Evolutionary conservation across 352 stramenopile species (phyloP), one percentile per base, ranked within the genome.

Genomic region (Pythium sukuiense): DNA sequence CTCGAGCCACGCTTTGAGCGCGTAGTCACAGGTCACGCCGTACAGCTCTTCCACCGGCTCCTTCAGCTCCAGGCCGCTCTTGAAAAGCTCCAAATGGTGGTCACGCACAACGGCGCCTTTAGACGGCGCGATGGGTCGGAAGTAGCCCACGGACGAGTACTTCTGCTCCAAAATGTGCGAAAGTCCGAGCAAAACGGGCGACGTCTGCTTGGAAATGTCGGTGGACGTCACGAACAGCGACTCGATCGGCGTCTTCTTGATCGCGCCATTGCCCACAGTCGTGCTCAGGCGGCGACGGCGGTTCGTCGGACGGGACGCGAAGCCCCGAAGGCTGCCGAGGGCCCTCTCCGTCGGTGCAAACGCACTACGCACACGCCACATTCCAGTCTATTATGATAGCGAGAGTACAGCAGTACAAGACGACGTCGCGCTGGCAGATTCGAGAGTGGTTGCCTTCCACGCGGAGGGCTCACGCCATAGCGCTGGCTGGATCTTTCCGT

Each of bases 81-180:
- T 65, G 79, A 93, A 81, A 14, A 93, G 66, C 48, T 89, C 76
- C n/a, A 92, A 55, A 59, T 93, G 85, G 73, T 89, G 80, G 70
- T 93, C 85, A 3, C 59, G 56, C 18, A 75, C 65, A 11, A 61
- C 61, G 1, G 70, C 76, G 20, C 67, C 53, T 3, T 33, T 11
- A 18, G 71, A 65, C 12, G 85, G 85, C 56, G 83, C 76, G 37
- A 93, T 89, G 14, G 85, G 85, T 16, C 85, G 85, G 65, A 93
- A 93, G 71, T 91, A 93, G 26, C 85, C 85, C 16, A 93, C 83
- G 6, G 67, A 79, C 20, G 66, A 48, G 66, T 86, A 92, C 58
- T 92, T 91, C 52, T 90, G 82, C 72, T 91, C 85, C 35, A 93
- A 63, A 35, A 78, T 87, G 60, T 88, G 69, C 48, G 83, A 74